Evolutionary conservation across 345 rosid genomes (phyloP), one percentile per base, ranked within the genome.

Genomic region (Arabis alpina): DNA sequence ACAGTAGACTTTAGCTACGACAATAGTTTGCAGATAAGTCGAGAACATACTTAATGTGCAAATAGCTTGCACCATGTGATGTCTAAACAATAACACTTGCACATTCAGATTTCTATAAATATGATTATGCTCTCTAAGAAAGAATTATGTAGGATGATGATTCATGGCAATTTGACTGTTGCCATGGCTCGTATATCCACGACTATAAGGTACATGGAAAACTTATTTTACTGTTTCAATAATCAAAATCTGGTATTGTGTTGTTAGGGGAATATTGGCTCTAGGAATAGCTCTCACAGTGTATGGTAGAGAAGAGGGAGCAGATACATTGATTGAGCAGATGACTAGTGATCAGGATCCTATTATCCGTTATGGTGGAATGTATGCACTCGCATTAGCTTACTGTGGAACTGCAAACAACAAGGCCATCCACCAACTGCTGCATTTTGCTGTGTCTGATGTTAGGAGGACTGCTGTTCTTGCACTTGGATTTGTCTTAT

Each of bases 301-400:
- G 39, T 90, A 93, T 78, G 98, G 97, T 73, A 87, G 97, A 78
- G 98, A 93, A 85, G 98, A 90, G 77, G 97, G 85, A 77, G 98
- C 98, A 56, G 98, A 93, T 78, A 90, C 96, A 2, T 77, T 93
- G 63, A 93, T 93, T 41, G 98, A 93, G 84, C 97, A 90, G 83
- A 90, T 93, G 98, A 88, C 97, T 40, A 81, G 96, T 13, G 98
- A 88, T 73, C 97, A 93, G 64, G 98, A 93, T 75, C 98, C 97
- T 44, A 88, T 93, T 39, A 73, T 93, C 51, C 98, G 98, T 59
- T 91, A 93, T 79, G 97, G 98, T 76, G 97, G 98, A 53, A 91
- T 93, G 96, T 93, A 93, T 67, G 97, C 98, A 9, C 80, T 93
- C 63, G 98, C 94, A 56, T 79, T 93, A 82, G 97, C 98, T 24